phyloP scores from a whole-genome alignment of 2,329 filamentous ascomycete genomes.

The Scleromitrula shiraiana region DNA sequence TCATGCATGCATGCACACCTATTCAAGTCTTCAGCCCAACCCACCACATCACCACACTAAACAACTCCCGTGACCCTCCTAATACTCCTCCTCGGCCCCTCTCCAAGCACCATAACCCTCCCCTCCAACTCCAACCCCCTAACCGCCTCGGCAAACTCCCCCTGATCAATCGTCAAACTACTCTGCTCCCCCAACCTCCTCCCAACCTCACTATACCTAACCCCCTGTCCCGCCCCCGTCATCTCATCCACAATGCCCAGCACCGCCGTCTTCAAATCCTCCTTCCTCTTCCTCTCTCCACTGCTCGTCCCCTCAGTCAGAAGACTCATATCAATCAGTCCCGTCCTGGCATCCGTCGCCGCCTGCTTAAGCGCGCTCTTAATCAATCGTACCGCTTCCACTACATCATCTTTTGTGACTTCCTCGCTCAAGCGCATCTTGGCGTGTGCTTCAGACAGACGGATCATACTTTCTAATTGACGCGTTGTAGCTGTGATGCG shows the following conservation, averaged over 20 bases:
- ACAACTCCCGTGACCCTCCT: constrained; percentile 59
- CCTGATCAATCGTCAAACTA: constrained; percentile 62
- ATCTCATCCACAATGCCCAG: constrained; percentile 73
- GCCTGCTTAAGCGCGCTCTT: constrained; percentile 91
- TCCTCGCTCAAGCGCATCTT: constrained; percentile 82
- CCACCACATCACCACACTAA: constrained; percentile 17
- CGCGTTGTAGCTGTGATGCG: constrained; percentile 96
- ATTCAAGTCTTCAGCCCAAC: background rate
- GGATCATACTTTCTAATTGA: constrained; percentile 97
- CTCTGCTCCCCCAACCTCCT: constrained; percentile 64
- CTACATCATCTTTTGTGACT: constrained; percentile 76
- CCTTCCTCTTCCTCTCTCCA: constrained; percentile 72
- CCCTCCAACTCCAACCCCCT: constrained; percentile 78
- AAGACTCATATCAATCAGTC: constrained; percentile 93
- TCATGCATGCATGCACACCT: background rate
- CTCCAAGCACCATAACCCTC: constrained; percentile 68
- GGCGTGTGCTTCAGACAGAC: constrained; percentile 88
- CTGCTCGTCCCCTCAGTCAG: constrained; percentile 90
- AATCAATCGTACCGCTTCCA: constrained; percentile 87
- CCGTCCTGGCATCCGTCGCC: constrained; percentile 85
- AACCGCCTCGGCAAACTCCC: constrained; percentile 78
- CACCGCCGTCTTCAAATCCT: constrained; percentile 76
- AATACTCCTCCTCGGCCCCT: constrained; percentile 75
- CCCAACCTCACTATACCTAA: constrained; percentile 72
- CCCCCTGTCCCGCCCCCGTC: constrained; percentile 56